Evolutionary conservation across 805 yeast species (phyloP).

Genomic region (Candida ficus): DNA sequence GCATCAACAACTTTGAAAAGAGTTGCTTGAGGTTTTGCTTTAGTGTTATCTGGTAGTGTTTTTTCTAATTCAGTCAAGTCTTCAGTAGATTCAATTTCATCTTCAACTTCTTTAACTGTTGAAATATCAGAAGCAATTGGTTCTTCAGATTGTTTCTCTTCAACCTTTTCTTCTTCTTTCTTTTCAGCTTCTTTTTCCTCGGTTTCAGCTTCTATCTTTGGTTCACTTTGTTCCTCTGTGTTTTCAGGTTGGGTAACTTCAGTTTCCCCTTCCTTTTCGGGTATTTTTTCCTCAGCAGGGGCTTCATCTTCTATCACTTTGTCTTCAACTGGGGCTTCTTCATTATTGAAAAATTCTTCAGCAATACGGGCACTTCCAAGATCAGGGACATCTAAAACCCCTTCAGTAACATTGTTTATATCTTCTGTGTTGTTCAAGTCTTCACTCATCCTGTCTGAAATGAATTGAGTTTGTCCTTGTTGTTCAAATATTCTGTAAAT

Average conservation of each 20-base stretch:
- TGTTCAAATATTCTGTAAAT: too few species aligned
- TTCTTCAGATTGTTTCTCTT: background rate
- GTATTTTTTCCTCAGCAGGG: background rate
- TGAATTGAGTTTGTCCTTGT: background rate
- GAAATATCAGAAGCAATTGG: background rate
- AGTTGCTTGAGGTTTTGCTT: conserved; percentile 22
- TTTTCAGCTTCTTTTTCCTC: background rate
- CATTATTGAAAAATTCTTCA: background rate
- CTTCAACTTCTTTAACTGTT: background rate
- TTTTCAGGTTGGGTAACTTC: background rate
- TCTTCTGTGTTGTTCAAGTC: background rate
- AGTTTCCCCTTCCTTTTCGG: background rate
- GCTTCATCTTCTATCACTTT: background rate
- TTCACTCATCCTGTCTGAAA: background rate
- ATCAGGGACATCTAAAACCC: too few species aligned
- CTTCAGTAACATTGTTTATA: too few species aligned
- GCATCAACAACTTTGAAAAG: conserved; percentile 11
- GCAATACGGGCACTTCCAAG: too few species aligned
- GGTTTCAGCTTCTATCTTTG: background rate
- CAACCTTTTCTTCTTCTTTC: background rate
- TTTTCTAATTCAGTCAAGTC: conserved; percentile 13
- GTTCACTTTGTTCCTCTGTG: background rate
- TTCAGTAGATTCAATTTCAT: background rate
- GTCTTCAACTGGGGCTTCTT: background rate
- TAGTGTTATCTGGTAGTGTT: conserved; percentile 18